Percentiles rank a stretch among this genome's conserved stretches.
Evolutionary conservation across 2,329 filamentous ascomycete genomes (phyloP).

Genomic region (Mollisia scopiformis): DNA sequence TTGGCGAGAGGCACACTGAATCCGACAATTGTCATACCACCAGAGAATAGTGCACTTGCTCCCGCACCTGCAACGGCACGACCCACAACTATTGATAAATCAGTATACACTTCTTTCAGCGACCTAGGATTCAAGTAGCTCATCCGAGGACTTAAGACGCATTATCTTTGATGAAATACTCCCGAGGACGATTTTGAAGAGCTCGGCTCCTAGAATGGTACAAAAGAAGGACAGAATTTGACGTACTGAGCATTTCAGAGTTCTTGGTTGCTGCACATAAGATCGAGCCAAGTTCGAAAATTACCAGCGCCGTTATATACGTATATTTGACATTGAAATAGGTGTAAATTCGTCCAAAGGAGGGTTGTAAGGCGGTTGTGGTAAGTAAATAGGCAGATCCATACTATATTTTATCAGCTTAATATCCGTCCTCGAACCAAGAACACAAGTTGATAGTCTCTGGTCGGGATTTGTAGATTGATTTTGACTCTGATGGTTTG

Average conservation of each 20-base stretch:
- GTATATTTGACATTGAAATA: slow-evolving; percentile 39
- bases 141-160: too few relatives aligned
- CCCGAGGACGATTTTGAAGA: too few relatives aligned
- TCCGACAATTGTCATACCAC: slow-evolving; percentile 40
- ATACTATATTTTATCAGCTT: slow-evolving; percentile 21
- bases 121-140: too few relatives aligned
- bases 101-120: too few relatives aligned
- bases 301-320: slow-evolving; percentile 34
- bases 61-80: slow-evolving; percentile 40
- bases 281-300: slow-evolving; percentile 41
- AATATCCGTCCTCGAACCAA: neutral
- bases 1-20: slow-evolving; percentile 41
- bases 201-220: too few relatives aligned
- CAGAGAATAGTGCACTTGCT: slow-evolving; percentile 38
- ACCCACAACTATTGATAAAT: too few relatives aligned
- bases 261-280: slow-evolving; percentile 39
- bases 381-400: slow-evolving; percentile 42
- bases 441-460: neutral
- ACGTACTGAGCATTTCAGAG: slow-evolving; percentile 39
- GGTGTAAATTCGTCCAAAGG: slow-evolving; percentile 39
- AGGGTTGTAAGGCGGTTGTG: slow-evolving; percentile 38
- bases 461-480: too few relatives aligned
- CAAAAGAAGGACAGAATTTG: too few relatives aligned
- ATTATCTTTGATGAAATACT: too few relatives aligned
- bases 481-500: neutral